These are phyloP conservation scores for Crithidia expoeki DNA, from an alignment of 208 protist genomes.

Conservation along the genomic window DNA sequence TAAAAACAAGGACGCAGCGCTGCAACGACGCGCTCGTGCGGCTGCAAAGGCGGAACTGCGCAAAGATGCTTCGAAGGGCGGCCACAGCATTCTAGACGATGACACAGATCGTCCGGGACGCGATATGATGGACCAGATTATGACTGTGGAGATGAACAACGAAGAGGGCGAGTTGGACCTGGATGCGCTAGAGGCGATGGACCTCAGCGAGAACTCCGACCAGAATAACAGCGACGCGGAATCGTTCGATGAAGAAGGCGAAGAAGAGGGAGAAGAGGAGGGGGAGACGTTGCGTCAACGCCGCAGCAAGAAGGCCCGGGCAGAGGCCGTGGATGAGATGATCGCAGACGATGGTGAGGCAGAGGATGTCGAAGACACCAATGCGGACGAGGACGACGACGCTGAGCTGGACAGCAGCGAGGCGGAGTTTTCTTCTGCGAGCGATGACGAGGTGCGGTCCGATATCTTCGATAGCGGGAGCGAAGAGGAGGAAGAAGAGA, in stretches of 20 bases:
- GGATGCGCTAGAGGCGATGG: slow-evolving; percentile 49
- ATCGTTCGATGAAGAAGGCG: slow-evolving; percentile 1
- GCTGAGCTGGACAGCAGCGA: slow-evolving; percentile 31
- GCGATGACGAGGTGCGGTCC: slow-evolving; percentile 41
- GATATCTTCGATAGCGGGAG: slow-evolving; percentile 32
- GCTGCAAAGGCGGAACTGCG: slow-evolving; percentile 19
- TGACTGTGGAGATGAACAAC: slow-evolving; percentile 35
- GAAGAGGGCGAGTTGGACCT: slow-evolving; percentile 42
- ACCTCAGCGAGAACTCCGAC: slow-evolving; percentile 20
- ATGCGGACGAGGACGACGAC: slow-evolving; percentile 21
- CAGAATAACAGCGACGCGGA: slow-evolving; percentile 2
- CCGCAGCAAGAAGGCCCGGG: slow-evolving; percentile 16
- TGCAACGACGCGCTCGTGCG: slow-evolving; percentile 40
- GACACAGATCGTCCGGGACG: not conserved
- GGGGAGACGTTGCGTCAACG: not conserved
- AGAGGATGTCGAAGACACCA: not conserved
- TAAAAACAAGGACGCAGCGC: slow-evolving; percentile 33
- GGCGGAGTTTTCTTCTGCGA: slow-evolving; percentile 34
- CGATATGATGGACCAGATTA: slow-evolving; percentile 32
- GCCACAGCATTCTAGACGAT: slow-evolving; percentile 35
- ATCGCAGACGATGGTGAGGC: slow-evolving; percentile 8
- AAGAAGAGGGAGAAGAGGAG: slow-evolving; percentile 17
- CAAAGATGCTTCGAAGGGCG: slow-evolving; percentile 16
- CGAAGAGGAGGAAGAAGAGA: slow-evolving; percentile 56
- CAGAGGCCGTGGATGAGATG: slow-evolving; percentile 22